These are phyloP conservation scores for Lichtheimia ornata DNA, from an alignment of 371 early-diverging fungal species.

Conservation along the genomic window DNA sequence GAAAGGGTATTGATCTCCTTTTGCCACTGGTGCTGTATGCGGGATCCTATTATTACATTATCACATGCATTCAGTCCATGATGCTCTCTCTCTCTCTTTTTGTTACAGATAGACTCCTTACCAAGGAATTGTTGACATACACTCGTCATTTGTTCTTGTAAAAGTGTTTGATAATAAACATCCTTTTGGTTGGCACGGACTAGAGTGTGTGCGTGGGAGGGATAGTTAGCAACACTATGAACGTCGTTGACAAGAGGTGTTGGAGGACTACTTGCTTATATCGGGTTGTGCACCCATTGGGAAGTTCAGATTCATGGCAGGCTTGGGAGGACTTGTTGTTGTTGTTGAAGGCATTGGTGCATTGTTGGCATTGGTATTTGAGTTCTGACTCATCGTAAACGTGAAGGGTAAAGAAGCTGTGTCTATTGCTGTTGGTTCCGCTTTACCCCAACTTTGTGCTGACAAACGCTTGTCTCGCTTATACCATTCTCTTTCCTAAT, in stretches of 20 bases:
- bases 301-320: slow-evolving; percentile 41
- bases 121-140: slow-evolving; percentile 69
- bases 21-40: slow-evolving; percentile 70
- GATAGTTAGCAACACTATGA: no score
- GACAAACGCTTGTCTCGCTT: neutral
- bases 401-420: neutral
- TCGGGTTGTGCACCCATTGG: slow-evolving; percentile 83
- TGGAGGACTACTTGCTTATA: slow-evolving; percentile 51
- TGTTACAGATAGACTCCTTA: slow-evolving; percentile 14
- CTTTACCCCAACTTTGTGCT: slow-evolving; percentile 1
- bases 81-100: neutral
- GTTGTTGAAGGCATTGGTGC: neutral
- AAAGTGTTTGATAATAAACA: slow-evolving; percentile 67
- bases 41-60: slow-evolving; percentile 53
- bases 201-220: slow-evolving; percentile 9
- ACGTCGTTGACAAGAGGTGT: no score
- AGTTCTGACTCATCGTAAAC: slow-evolving; percentile 4
- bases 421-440: neutral
- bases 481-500: slow-evolving; percentile 3
- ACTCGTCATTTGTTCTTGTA: slow-evolving; percentile 65
- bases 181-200: slow-evolving; percentile 91
- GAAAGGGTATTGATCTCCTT: slow-evolving; percentile 63
- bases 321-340: no score
- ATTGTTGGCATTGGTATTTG: slow-evolving; percentile 1
- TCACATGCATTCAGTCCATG: neutral